Evolutionary conservation across 2,329 filamentous ascomycete genomes (phyloP), one percentile per base, ranked within the genome.

Genomic region (Fusarium humuli): DNA sequence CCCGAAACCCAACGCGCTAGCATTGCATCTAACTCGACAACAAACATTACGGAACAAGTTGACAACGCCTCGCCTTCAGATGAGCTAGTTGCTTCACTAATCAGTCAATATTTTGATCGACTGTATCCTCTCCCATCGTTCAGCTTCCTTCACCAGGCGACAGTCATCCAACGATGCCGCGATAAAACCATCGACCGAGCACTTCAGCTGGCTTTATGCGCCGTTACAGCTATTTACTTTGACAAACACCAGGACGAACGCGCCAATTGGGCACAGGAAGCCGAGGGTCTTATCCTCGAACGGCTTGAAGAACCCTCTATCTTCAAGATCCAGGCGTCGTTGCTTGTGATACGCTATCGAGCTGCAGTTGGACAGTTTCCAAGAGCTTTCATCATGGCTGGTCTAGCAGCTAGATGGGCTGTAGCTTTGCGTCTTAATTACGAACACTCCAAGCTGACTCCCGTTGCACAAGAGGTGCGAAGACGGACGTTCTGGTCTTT

Each of bases 361-460:
- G 73, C 74, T 2, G 74, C 64, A 1, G 71, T 76, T 3, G 74
- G 74, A 18, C 71, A 76, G 18, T 76, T 76, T 12, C 69, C 74
- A 0, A 67, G 73, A 10, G 74, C 74, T 1, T 76, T 76, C 44
- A 76, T 76, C 23, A 75, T 76, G 73, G 74, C 74, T 7, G 74
- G 74, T 0, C 72, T 76, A 7, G 69, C 69, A 3, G 74, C 71
- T 13, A 61, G 74, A 5, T 76, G 74, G 74, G 72, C 72, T 11
- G 71, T 72, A n/a, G 72, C 74, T 25, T 34, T 76, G n/a, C 69
- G 74, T 3, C 74, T 76, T 32, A 76, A 76, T 37, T 76, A 76
- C 10, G 74, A 76, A 29, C 73, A 76, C 47, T 71, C 73, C 4
- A 69, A 57, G 12, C 46, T 76, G 7, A 68, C 73, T 2, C 67